phyloP scores from a whole-genome alignment of 163 green algal genomes.

The Scenedesmus sp. region DNA sequence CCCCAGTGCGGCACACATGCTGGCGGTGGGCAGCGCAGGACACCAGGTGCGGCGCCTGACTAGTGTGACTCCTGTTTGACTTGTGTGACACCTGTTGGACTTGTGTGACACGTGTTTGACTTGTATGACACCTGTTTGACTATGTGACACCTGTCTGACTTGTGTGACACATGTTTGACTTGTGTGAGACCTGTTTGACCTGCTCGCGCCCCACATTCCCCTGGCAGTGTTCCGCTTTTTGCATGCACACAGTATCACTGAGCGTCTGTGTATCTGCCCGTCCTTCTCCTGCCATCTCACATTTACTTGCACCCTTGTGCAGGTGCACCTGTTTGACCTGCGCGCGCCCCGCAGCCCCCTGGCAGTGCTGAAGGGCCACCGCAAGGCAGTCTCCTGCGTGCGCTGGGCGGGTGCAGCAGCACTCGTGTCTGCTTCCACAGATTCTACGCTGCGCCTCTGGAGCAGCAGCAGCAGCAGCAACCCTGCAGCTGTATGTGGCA shows the following conservation, averaged over 20 bases:
- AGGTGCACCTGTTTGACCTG: constrained; percentile 46
- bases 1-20: constrained; percentile 69
- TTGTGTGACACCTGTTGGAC: no score
- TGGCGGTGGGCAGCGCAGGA: constrained; percentile 82
- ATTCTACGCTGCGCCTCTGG: constrained; percentile 85
- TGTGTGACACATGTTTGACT: no score
- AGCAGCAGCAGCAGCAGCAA: constrained; percentile 50
- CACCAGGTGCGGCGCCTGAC: constrained; percentile 63
- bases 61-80: no score
- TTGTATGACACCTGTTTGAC: no score
- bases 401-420: constrained; percentile 60
- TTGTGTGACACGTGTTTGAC: no score
- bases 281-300: background rate
- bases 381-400: constrained; percentile 87
- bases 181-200: background rate
- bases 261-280: background rate
- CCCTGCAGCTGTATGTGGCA: background rate
- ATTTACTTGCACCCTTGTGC: background rate
- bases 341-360: background rate
- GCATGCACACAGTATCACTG: background rate
- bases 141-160: no score
- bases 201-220: background rate
- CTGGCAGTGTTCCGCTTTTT: background rate
- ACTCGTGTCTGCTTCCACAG: constrained; percentile 85
- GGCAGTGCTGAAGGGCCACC: constrained; percentile 64